Conservation (phyloP, 192 early-diverging fungal species). For the Glomus cerebriforme region DNA sequence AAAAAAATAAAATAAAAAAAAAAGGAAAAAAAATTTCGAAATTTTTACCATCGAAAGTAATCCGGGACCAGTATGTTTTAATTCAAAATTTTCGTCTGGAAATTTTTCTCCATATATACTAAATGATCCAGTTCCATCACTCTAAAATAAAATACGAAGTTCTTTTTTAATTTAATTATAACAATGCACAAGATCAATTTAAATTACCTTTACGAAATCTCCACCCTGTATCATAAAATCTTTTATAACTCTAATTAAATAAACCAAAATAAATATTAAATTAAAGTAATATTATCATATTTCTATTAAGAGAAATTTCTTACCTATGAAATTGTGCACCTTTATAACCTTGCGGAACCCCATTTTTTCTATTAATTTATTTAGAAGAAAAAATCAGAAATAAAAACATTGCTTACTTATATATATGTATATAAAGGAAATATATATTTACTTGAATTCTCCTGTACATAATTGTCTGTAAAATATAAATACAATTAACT, state of each 20-base stretch:
- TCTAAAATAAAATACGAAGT: constrained; percentile 39
- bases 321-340: constrained; percentile 77
- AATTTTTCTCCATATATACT: constrained; percentile 84
- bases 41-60: constrained; percentile 84
- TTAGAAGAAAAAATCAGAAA: no score
- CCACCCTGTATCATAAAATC: constrained; percentile 95
- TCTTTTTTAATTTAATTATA: background rate
- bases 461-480: constrained; percentile 87
- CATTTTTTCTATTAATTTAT: constrained; percentile 56
- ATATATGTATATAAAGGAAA: no score
- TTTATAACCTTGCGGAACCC: constrained; percentile 87
- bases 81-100: constrained; percentile 82
- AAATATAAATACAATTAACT: background rate
- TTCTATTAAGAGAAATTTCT: background rate
- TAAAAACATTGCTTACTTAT: no score
- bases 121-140: constrained; percentile 84
- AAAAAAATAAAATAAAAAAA: constrained; percentile 16
- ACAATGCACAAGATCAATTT: background rate
- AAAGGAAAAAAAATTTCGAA: background rate
- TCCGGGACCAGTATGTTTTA: constrained; percentile 84
- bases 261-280: background rate
- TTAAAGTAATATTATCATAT: background rate
- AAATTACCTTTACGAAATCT: constrained; percentile 78
- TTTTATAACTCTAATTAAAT: constrained; percentile 70
- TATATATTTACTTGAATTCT: constrained; percentile 66